phyloP scores from a whole-genome alignment of 2,329 filamentous ascomycete species.

The Fusarium xyrophilum region DNA sequence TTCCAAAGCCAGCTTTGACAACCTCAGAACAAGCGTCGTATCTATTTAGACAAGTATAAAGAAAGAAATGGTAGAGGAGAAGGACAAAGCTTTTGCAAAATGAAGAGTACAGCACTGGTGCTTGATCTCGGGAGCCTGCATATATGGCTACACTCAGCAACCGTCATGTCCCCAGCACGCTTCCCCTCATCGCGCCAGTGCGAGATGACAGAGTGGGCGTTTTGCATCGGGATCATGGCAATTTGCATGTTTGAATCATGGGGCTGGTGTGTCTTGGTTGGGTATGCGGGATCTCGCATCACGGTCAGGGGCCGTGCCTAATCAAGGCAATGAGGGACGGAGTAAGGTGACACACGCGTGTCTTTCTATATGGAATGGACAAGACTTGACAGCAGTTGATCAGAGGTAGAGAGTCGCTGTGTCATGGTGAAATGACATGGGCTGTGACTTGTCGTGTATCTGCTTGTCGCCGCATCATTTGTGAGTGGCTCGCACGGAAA shows the following conservation, averaged over 20 bases:
- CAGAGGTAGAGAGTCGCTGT: not conserved
- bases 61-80: not conserved
- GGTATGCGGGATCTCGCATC: not conserved
- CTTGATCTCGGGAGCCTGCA: slow-evolving; percentile 5
- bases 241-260: not conserved
- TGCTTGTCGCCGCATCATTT: not conserved
- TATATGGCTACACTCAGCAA: not conserved
- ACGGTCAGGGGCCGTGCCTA: not conserved
- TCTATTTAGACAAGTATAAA: fast-evolving
- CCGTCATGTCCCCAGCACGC: not conserved
- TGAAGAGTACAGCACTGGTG: not conserved
- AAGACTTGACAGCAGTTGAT: not conserved
- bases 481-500: not conserved
- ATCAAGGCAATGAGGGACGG: not conserved
- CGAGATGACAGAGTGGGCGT: fast-evolving
- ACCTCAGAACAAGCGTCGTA: fast-evolving
- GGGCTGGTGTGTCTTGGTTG: not conserved
- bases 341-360: not conserved
- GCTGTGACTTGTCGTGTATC: not conserved
- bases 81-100: not conserved
- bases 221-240: not conserved
- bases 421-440: not conserved
- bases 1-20: not conserved
- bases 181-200: not conserved
- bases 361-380: not conserved